Conservation (phyloP, 1,139 yeast species). For the Candida frijolesensis region DNA sequence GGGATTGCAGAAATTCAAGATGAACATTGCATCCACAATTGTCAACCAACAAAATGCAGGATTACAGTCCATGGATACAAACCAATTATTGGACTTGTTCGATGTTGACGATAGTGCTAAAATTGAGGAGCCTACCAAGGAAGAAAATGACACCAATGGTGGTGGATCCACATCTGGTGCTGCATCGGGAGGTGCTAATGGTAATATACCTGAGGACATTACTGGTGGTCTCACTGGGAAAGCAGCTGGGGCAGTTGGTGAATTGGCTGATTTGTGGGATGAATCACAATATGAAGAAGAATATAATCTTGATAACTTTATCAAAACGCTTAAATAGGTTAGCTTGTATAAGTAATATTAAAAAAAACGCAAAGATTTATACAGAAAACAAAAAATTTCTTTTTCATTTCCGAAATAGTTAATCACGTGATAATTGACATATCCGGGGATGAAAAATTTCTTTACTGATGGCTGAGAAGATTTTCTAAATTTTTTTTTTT, state of each 20-base stretch:
- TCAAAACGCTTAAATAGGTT: conserved; percentile 62
- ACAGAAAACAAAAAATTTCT: background rate
- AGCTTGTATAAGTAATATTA: conserved; percentile 3
- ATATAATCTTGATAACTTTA: conserved; percentile 89
- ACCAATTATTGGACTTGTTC: conserved; percentile 87
- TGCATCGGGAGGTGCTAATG: conserved; percentile 25
- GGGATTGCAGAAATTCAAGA: conserved; percentile 97
- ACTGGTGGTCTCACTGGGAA: conserved; percentile 63
- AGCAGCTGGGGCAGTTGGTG: conserved; percentile 78
- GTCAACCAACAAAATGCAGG: conserved; percentile 97
- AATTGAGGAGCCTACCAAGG: conserved; percentile 21
- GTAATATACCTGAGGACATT: conserved; percentile 51
- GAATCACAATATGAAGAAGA: conserved; percentile 95
- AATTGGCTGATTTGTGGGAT: conserved; percentile 95
- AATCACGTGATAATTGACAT: background rate
- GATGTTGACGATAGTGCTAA: conserved; percentile 66
- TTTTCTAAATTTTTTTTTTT: background rate
- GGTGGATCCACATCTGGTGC: conserved; percentile 27
- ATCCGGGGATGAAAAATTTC: background rate
- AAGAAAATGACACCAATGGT: conserved; percentile 20
- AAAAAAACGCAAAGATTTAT: background rate
- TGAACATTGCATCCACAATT: conserved; percentile 95
- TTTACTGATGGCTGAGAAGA: conserved; percentile 1
- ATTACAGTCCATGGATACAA: conserved; percentile 93
- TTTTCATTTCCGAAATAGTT: background rate